phyloP scores from a whole-genome alignment of 2,329 filamentous ascomycete genomes.

The Aspergillus sergii region DNA sequence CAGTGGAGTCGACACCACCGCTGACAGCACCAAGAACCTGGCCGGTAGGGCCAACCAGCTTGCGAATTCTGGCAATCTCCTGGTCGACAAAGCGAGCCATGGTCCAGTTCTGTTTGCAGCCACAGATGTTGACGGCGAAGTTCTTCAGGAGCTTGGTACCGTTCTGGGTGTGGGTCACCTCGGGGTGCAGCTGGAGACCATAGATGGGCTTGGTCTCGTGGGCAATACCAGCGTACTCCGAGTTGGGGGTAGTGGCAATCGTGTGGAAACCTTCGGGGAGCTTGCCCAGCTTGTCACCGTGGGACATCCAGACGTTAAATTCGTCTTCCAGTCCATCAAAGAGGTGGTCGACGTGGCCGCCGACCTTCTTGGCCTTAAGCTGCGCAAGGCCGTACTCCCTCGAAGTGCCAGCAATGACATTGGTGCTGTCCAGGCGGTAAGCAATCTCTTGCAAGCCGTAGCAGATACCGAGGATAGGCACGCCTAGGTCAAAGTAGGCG shows the following conservation, averaged over 20 bases:
- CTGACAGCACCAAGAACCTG: slow-evolving; percentile 81
- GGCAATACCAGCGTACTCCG: slow-evolving; percentile 73
- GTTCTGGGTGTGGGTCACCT: slow-evolving; percentile 65
- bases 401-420: slow-evolving; percentile 68
- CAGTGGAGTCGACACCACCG: slow-evolving; percentile 87
- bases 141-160: slow-evolving; percentile 76
- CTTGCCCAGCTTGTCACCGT: slow-evolving; percentile 79
- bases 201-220: slow-evolving; percentile 66
- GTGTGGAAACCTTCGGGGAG: slow-evolving; percentile 73
- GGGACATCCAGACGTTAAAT: slow-evolving; percentile 81
- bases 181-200: slow-evolving; percentile 87
- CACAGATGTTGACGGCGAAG: slow-evolving; percentile 82
- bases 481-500: slow-evolving; percentile 73
- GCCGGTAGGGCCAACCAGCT: slow-evolving; percentile 76
- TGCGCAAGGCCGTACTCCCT: slow-evolving; percentile 73
- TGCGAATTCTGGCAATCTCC: slow-evolving; percentile 78
- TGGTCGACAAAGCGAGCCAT: slow-evolving; percentile 83
- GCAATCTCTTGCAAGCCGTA: slow-evolving; percentile 72
- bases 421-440: slow-evolving; percentile 65
- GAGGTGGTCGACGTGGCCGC: slow-evolving; percentile 70
- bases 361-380: slow-evolving; percentile 62
- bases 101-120: slow-evolving; percentile 74
- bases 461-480: slow-evolving; percentile 65
- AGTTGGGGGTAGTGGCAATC: slow-evolving; percentile 75
- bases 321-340: slow-evolving; percentile 75